Percentiles rank a stretch among this genome's conserved stretches.
Conservation (phyloP, 163 green algal species). For the Chlorella variabilis region DNA sequence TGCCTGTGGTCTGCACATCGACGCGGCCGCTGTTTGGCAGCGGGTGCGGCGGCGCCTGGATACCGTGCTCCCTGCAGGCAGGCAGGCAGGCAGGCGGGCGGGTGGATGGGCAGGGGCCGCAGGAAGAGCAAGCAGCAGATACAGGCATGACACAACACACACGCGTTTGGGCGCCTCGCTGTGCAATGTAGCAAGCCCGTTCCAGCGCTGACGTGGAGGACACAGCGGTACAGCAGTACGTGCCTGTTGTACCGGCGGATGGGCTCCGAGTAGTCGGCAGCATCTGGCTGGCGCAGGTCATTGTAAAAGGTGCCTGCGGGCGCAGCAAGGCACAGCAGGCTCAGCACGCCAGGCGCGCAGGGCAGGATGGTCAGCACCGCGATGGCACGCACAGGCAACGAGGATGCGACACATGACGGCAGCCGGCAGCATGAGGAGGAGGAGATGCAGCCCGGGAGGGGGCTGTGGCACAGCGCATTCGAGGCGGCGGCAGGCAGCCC, state of each 20-base stretch:
- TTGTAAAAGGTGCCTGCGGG: slow-evolving; percentile 61
- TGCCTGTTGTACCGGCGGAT: slow-evolving; percentile 43
- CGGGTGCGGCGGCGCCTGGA: slow-evolving; percentile 28
- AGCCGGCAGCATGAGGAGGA: neutral
- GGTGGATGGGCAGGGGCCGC: neutral
- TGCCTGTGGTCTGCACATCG: slow-evolving; percentile 13
- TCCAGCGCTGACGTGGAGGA: too few relatives aligned
- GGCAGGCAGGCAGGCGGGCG: neutral
- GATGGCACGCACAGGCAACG: too few relatives aligned
- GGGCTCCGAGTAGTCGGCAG: slow-evolving; percentile 44
- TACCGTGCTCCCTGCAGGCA: slow-evolving; percentile 31
- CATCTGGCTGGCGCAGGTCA: slow-evolving; percentile 35
- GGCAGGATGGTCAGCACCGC: too few relatives aligned
- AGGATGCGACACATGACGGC: too few relatives aligned
- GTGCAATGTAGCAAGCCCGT: too few relatives aligned
- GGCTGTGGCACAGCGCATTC: neutral
- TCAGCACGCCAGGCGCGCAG: neutral
- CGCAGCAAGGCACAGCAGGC: slow-evolving; percentile 24
- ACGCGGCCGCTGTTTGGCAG: neutral
- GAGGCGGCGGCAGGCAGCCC: neutral
- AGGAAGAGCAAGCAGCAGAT: too few relatives aligned
- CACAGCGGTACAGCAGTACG: neutral
- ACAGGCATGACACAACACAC: too few relatives aligned
- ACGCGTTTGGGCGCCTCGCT: too few relatives aligned
- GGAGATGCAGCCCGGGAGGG: neutral